Percentiles rank a stretch among this genome's conserved stretches.
phyloP scores from a whole-genome alignment of 805 yeast genomes.

The Pichia insulana region DNA sequence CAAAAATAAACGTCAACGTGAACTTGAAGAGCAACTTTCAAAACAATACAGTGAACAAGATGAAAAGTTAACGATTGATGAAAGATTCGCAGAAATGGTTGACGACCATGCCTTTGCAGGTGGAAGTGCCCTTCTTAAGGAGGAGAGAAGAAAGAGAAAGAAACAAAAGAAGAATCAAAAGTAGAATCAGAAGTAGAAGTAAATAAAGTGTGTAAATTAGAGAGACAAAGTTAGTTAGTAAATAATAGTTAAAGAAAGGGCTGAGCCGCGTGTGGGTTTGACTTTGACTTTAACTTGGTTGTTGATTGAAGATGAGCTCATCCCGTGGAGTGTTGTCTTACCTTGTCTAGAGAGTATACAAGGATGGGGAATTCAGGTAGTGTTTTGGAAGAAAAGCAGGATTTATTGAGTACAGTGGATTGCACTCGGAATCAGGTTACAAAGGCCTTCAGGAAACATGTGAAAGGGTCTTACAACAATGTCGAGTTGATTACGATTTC shows the following conservation, averaged over 20 bases:
- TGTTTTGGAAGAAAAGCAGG: background rate
- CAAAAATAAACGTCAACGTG: conserved; percentile 37
- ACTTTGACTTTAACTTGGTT: no score
- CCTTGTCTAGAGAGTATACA: background rate
- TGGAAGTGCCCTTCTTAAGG: conserved; percentile 85
- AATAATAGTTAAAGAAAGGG: no score
- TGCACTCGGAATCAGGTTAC: background rate
- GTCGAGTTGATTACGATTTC: conserved; percentile 7
- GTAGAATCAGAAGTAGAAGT: no score
- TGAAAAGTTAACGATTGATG: conserved; percentile 52
- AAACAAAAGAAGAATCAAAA: conserved; percentile 13
- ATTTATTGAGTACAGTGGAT: background rate
- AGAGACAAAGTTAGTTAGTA: no score
- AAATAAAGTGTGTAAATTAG: no score
- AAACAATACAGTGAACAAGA: background rate
- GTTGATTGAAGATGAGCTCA: no score
- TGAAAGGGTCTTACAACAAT: background rate
- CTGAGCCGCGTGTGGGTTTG: no score
- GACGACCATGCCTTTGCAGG: conserved; percentile 87
- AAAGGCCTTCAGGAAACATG: background rate
- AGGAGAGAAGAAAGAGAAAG: conserved; percentile 67
- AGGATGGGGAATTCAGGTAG: conserved; percentile 3
- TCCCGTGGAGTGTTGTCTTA: no score
- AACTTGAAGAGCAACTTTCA: conserved; percentile 38
- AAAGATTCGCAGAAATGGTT: conserved; percentile 76